Base-by-base conservation (phyloP, 2,329 filamentous ascomycete genomes). In the Curvularia lunata region DNA sequence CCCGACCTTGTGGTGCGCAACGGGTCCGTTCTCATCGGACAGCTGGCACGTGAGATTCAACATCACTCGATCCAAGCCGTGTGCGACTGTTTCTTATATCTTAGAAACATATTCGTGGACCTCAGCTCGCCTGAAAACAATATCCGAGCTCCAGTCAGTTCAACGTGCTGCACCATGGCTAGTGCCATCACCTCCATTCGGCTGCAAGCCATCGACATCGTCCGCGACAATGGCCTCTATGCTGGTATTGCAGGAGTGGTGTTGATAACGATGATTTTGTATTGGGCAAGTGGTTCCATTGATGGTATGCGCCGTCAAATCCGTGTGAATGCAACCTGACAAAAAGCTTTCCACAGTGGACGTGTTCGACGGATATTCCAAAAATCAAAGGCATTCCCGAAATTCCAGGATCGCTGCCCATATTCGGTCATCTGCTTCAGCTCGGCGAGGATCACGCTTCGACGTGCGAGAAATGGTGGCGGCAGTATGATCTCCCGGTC, bases 391-490 rank as follows among this genome's bases (percentile, higher is more conserved):
- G 80, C 13, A 75, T 84, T 12, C 80, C 78, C 16, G 81, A 84
- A 51, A 81, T 84, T 13, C 83, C 83, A 3, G 80, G 80, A 13
- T 81, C 82, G 1, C 66, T 81, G 1, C 83, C 82, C 1, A 73
- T 85, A 8, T 76, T 79, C 27, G 83, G 83, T 1, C 82, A 85
- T 69, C 77, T 85, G 3, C 75, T 83, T 6, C 74, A 79, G 27
- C 78, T 84, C 2, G 83, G 83, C 16, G 81, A 83, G 4, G 82
- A 85, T 62, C 83, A 85, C 69, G 83, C 83, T 18, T 82, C 78
- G 10, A 73, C 79, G 1, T 85, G 82, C 53, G 82, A 82, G 57
- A 76, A 76, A 53, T 83, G 81, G 80, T 82, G 80, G 80, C 75
- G 76, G 12, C 69, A 81, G 66, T 82, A 83, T 65, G 74, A 76